Conservation (phyloP, 148 eudicot species). For the Pouteria glomerata region DNA sequence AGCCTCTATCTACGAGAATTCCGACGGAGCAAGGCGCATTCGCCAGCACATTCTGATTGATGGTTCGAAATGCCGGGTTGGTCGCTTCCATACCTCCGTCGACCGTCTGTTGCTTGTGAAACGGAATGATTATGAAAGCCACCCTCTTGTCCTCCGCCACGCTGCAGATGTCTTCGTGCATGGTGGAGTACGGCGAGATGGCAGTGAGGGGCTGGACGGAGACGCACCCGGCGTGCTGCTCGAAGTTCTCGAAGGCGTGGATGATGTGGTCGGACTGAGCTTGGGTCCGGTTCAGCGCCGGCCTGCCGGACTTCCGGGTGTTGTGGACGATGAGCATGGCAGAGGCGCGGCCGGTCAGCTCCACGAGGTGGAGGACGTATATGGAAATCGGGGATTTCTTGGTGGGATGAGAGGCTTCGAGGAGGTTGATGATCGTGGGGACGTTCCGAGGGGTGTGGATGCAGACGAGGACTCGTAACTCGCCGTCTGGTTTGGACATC, state of each 20-base stretch:
- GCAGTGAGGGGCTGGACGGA: constrained; percentile 28
- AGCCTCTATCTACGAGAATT: constrained; percentile 33
- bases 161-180: constrained; percentile 37
- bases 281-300: constrained; percentile 60
- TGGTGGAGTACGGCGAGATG: constrained; percentile 30
- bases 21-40: constrained; percentile 36
- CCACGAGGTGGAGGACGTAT: constrained; percentile 51
- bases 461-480: constrained; percentile 56
- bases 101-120: constrained; percentile 35
- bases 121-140: constrained; percentile 26
- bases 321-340: constrained; percentile 87
- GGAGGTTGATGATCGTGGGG: constrained; percentile 71
- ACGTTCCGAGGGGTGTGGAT: constrained; percentile 67
- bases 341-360: constrained; percentile 56
- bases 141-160: constrained; percentile 30
- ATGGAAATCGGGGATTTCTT: constrained; percentile 50
- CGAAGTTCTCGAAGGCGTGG: constrained; percentile 36
- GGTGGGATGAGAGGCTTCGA: constrained; percentile 57
- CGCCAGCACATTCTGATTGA: constrained; percentile 27
- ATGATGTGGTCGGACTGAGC: constrained; percentile 87
- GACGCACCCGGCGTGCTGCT: constrained; percentile 24
- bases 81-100: constrained; percentile 36
- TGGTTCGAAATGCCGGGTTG: constrained; percentile 17
- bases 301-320: constrained; percentile 49
- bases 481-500: constrained; percentile 56